Percentiles rank a stretch among this genome's conserved stretches.
These are phyloP conservation scores for Fraxinus xanthoxyloides DNA, from an alignment of 305 asterid genomes.

Conservation along the genomic window DNA sequence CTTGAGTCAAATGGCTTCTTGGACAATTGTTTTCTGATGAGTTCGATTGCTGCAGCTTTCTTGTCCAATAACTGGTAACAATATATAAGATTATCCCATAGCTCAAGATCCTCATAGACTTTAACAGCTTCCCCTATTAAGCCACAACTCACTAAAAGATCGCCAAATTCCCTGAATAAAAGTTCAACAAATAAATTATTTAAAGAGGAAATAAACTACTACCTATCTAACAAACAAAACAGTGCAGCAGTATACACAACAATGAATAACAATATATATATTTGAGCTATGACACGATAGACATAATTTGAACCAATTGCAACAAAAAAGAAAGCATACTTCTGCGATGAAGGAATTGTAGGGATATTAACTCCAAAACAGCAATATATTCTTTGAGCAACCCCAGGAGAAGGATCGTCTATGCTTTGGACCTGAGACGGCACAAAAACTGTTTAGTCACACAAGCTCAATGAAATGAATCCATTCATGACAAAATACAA, in stretches of 20 bases:
- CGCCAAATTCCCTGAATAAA: conserved; percentile 72
- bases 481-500: background rate
- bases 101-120: conserved; percentile 90
- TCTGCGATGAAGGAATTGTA: conserved; percentile 70
- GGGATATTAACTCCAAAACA: conserved; percentile 76
- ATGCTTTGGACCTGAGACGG: conserved; percentile 59
- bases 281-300: conserved; percentile 19
- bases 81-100: conserved; percentile 88
- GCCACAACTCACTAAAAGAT: conserved; percentile 88
- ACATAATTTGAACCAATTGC: conserved; percentile 13
- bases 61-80: conserved; percentile 86
- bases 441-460: conserved; percentile 7
- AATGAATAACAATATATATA: conserved; percentile 6
- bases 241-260: conserved; percentile 10
- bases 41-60: conserved; percentile 92
- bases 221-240: conserved; percentile 11
- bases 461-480: background rate
- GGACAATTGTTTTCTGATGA: conserved; percentile 55
- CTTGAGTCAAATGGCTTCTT: conserved; percentile 78
- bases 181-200: background rate
- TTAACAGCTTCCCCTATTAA: conserved; percentile 85
- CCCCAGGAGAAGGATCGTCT: conserved; percentile 52
- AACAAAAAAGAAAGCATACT: conserved; percentile 38
- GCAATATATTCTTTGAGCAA: conserved; percentile 56
- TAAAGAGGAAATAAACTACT: conserved; percentile 17